Base-by-base conservation (phyloP, 2,329 filamentous ascomycete genomes). In the Fusarium tupiense region DNA sequence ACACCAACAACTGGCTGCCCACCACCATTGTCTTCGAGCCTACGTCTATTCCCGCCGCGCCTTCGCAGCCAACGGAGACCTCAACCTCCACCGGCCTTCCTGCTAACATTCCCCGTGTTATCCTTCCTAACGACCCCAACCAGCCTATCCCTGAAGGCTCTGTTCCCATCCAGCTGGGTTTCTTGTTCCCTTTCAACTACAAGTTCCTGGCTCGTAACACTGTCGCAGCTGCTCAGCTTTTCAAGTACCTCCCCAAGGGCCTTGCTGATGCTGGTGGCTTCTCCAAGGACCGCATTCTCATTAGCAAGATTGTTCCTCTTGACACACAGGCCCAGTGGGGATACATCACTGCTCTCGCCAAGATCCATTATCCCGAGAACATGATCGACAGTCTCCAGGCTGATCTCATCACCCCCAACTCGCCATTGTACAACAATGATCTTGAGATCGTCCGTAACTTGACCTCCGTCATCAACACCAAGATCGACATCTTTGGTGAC, bases 161-260 rank as follows among this genome's bases (percentile, higher is more conserved):
- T 2, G 91, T 90, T 8, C 83, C 93, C 76, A 92, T 98, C 76
- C 94, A 98, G 81, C 88, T 98, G 72, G 96, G 93, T 40, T 98
- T 98, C 88, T 86, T 90, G 60, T 92, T 91, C 79, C 89, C 90
- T 3, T 88, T 97, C 76, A 96, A 97, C 84, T 99, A 96, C 82
- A 85, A 89, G 14, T 98, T 97, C 80, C 93, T 98, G 35, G 91
- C 92, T 17, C 86, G 85, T 29, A 91, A 92, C 71, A 87, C 90
- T 20, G 87, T 92, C 73, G 93, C 95, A 24, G 93, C 94, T 10
- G 90, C 90, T 44, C 96, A 98, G 83, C 94, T 99, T 78, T 97
- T 98, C 85, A 84, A 89, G 61, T 93, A 90, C 74, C 86, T 98
- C 8, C 95, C 95, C 0, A 77, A 86, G 60, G 94, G 93, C 73